A percentile compares a stretch with the other conserved stretches of the same genome.
Conservation (phyloP, 495 filamentous ascomycete genomes). For the Annulohypoxylon stygium region DNA sequence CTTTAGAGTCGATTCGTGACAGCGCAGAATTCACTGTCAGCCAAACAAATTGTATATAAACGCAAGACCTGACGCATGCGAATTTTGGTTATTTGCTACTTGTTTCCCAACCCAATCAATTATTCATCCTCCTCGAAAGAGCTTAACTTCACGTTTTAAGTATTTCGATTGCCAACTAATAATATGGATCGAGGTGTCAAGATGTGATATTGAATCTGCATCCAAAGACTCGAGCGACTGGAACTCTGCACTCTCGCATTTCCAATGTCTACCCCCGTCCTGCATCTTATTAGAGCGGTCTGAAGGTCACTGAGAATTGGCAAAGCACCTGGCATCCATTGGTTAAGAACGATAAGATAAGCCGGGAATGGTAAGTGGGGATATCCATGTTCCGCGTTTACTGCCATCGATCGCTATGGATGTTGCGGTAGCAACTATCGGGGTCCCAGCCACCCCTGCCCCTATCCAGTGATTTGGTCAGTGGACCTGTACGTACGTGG, state of each 20-base stretch:
- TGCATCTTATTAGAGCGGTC: neutral
- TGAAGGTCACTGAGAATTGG: neutral
- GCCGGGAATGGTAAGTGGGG: neutral
- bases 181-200: constrained; percentile 17
- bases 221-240: neutral
- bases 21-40: constrained; percentile 28
- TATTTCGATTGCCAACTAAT: neutral
- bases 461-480: neutral
- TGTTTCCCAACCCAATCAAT: constrained; percentile 32
- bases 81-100: constrained; percentile 3
- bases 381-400: neutral
- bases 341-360: constrained; percentile 23
- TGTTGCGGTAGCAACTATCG: constrained; percentile 36
- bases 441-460: constrained; percentile 21
- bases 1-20: constrained; percentile 27
- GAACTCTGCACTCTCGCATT: constrained; percentile 5
- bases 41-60: constrained; percentile 30
- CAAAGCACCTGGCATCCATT: neutral
- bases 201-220: constrained; percentile 28
- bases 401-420: constrained; percentile 11
- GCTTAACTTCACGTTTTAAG: constrained; percentile 4
- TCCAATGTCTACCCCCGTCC: neutral
- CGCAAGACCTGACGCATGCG: constrained; percentile 32
- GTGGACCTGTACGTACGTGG: constrained; percentile 30
- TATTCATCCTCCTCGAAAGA: neutral